phyloP scores from a whole-genome alignment of 192 early-diverging fungal species.

The Coemansia sp. region DNA sequence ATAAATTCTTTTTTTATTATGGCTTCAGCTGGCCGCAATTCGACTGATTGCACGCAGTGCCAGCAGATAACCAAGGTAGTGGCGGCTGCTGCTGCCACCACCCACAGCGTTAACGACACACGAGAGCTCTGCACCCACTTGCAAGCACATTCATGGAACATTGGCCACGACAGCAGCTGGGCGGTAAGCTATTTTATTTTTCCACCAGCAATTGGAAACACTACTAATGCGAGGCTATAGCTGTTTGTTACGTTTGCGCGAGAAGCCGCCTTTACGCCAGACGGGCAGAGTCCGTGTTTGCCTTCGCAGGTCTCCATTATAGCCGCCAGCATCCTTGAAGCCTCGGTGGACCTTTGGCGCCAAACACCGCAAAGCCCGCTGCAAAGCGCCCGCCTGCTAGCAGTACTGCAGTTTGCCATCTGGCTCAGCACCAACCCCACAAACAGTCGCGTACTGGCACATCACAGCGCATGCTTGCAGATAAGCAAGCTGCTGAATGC shows the following conservation, averaged over 20 bases:
- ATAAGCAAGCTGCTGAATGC: constrained; percentile 10
- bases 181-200: constrained; percentile 16
- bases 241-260: constrained; percentile 11
- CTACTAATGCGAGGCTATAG: not conserved
- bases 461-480: constrained; percentile 13
- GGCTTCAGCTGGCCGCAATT: not conserved
- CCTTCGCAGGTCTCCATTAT: constrained; percentile 3
- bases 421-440: constrained; percentile 12
- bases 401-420: constrained; percentile 19
- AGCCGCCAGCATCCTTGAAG: not conserved
- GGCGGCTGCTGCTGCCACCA: constrained; percentile 2
- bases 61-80: constrained; percentile 21
- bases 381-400: constrained; percentile 9
- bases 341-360: constrained; percentile 1
- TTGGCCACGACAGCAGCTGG: constrained; percentile 25
- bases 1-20: no score
- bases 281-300: not conserved
- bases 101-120: constrained; percentile 8
- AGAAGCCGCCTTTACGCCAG: constrained; percentile 6
- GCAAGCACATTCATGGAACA: constrained; percentile 16
- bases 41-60: constrained; percentile 33
- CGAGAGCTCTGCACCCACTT: constrained; percentile 11
- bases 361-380: not conserved
- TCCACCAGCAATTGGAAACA: not conserved
- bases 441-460: constrained; percentile 29